Base-by-base conservation (phyloP, 306 rosid genomes). In the Carpinus viminea region DNA sequence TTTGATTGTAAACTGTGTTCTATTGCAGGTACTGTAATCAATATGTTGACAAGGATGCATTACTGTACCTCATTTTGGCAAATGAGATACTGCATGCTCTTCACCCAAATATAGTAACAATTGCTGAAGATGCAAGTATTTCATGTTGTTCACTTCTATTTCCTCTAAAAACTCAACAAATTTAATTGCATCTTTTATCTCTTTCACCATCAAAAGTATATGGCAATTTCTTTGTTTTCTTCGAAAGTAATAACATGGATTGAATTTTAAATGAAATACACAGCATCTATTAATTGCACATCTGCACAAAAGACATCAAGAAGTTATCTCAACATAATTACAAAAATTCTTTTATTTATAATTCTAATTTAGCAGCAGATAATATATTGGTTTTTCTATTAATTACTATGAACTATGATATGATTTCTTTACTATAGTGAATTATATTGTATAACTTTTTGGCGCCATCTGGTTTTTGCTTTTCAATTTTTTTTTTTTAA, bases 11-110 rank as follows among this genome's bases (percentile, higher is more conserved):
- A 64, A 54, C 45, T 73, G 72, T 82, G 61, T 60, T 84, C 79
- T 70, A 68, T 51, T 81, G 81, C 91, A 94, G 97, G 88, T 92
- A 89, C 82, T 91, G 95, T 88, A 94, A 94, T 87, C 98, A 94
- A 88, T 94, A 89, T 81, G 93, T 94, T 43, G 98, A 94, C 86
- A 88, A 82, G 91, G 97, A 92, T 46, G 98, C 98, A 7, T 72
- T 88, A 43, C 70, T 91, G 52, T 94, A 92, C 87, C 98, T 94
- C 83, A 88, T 92, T 51, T 73, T 94, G 86, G 97, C 98, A 72
- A 94, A 94, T 56, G 97, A 94, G 82, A 89, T 91, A 82, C 88
- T 94, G 41, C 97, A 92, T 75, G 80, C 24, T 74, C 86, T 92
- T 79, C 78, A 91, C 86, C 98, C 98, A 47, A 81, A 92, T 86